A percentile compares a stretch with the other conserved stretches of the same genome.
Conservation (phyloP, 1,139 yeast genomes). For the Kazachstania sp. region DNA sequence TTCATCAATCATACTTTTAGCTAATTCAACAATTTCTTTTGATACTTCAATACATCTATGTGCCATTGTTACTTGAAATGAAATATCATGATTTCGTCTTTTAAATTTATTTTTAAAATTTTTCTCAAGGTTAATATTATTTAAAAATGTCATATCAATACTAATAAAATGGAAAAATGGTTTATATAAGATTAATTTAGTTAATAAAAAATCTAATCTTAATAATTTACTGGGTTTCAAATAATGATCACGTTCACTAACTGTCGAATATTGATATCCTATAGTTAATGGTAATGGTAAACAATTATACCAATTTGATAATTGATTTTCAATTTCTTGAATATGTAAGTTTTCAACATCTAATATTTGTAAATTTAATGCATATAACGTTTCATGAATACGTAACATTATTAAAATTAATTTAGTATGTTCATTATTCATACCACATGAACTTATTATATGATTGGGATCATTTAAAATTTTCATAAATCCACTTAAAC, state of each 20-base stretch:
- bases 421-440: conserved; percentile 75
- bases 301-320: conserved; percentile 60
- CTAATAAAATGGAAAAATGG: conserved; percentile 56
- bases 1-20: conserved; percentile 65
- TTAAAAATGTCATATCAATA: conserved; percentile 6
- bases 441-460: conserved; percentile 52
- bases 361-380: conserved; percentile 31
- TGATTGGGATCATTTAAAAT: conserved; percentile 7
- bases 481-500: neutral
- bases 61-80: conserved; percentile 47
- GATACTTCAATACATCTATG: conserved; percentile 77
- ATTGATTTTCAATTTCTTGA: conserved; percentile 34
- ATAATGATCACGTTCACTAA: conserved; percentile 39
- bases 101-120: too few relatives aligned
- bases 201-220: conserved; percentile 57
- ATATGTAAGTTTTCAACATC: conserved; percentile 33
- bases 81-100: conserved; percentile 6
- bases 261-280: conserved; percentile 5
- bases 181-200: conserved; percentile 60
- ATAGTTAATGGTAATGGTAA: conserved; percentile 65
- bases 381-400: conserved; percentile 42
- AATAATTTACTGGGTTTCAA: conserved; percentile 55
- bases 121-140: too few relatives aligned
- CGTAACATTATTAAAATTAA: conserved; percentile 50
- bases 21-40: conserved; percentile 65